Base-by-base conservation (phyloP, 257 asterid genomes). In the Oldenlandia corymbosa region DNA sequence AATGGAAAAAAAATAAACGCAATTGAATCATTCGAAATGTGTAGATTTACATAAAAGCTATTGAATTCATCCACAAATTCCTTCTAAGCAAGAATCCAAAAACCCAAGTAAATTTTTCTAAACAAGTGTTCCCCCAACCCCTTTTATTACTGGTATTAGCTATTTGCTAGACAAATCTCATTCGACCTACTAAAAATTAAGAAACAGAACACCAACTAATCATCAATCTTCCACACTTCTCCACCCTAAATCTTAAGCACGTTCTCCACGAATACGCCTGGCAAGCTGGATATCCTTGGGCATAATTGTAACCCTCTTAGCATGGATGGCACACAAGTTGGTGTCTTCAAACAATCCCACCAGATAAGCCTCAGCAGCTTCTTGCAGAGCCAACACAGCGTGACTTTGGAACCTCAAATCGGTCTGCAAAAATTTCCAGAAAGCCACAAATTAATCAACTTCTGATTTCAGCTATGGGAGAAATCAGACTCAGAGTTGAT, bases 251-350 rank as follows among this genome's bases (percentile, higher is more conserved):
- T 16, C 67, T 53, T 64, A 84, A 58, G 95, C 95, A 61, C 95
- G 88, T 51, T 87, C 95, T 14, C 95, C 95, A 3, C 95, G 90
- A 55, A 87, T 87, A 1, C 95, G 84, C 62, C 93, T 75, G 0
- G 95, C 94, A 56, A 88, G 74, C 72, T 88, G 95, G 45, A 88
- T 83, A 47, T 88, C 95, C 78, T 86, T 86, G 7, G 90, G 90
- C 94, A 86, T 86, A 58, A 86, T 86, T 0, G 90, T 86, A 0
- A 86, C 94, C 74, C 90, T 81, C 86, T 83, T 86, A 0, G 94
- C 94, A 42, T 86, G 94, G 51, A 85, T 85, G 1, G 92, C 95
- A 50, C 95, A 87, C 71, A 87, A 23, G 51, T 87, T 84, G 12
- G 95, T 87, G 51, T 87, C 95, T 31, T 87, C 95, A 24, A 87